Conservation (phyloP, 805 yeast species). For the Kodamaea nitidulidarum region DNA sequence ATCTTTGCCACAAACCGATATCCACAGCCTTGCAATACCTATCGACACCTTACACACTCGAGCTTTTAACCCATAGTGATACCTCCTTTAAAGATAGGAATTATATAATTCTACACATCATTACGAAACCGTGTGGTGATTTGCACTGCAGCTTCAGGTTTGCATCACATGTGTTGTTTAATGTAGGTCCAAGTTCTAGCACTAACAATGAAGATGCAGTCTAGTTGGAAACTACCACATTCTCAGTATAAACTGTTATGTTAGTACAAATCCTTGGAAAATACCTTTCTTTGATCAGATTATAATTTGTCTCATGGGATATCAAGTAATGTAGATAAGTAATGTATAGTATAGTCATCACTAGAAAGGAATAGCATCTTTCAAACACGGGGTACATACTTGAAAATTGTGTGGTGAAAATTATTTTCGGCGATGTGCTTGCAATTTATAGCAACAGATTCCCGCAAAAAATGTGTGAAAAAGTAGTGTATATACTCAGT, state of each 20-base stretch:
- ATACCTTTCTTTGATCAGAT: constrained; percentile 5
- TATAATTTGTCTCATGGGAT: constrained; percentile 6
- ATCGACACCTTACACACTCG: too few species aligned
- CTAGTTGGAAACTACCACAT: not conserved
- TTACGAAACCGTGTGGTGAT: too few species aligned
- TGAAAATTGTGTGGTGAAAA: not conserved
- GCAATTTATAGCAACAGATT: not conserved
- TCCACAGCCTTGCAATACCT: too few species aligned
- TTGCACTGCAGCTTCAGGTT: too few species aligned
- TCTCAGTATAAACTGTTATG: not conserved
- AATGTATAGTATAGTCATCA: constrained; percentile 5
- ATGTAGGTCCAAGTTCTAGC: too few species aligned
- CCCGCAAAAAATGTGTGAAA: not conserved
- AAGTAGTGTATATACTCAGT: constrained; percentile 3
- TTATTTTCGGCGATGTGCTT: not conserved
- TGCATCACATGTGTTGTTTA: too few species aligned
- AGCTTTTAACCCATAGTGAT: too few species aligned
- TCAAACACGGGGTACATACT: constrained; percentile 2
- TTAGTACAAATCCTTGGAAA: not conserved
- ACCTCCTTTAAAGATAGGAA: too few species aligned
- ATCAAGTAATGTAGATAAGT: constrained; percentile 19
- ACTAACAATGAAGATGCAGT: not conserved
- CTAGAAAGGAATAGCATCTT: not conserved
- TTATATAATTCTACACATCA: too few species aligned
- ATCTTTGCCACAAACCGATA: too few species aligned